Evolutionary conservation across 139 green algal genomes (phyloP).

Genomic region (Coelastrella sp.): DNA sequence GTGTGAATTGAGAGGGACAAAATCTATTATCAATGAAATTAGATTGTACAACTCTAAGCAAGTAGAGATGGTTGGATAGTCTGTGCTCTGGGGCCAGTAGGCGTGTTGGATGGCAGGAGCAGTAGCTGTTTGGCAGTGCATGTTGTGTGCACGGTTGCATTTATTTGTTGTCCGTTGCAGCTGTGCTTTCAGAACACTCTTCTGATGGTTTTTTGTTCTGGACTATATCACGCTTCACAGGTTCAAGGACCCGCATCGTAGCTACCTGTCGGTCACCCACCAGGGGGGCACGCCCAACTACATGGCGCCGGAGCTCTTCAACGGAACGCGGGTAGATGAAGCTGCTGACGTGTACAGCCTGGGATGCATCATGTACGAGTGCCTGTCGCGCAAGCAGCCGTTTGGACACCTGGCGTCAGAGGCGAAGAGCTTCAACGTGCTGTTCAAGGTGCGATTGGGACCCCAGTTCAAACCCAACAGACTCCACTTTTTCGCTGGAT

Average conservation of each 20-base stretch:
- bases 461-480: no score
- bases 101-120: no score
- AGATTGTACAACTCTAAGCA: no score
- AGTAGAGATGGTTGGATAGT: no score
- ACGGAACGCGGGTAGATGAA: slow-evolving; percentile 81
- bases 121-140: no score
- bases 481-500: no score
- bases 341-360: slow-evolving; percentile 70
- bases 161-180: background rate
- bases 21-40: no score
- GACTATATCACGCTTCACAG: background rate
- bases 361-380: slow-evolving; percentile 77
- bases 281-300: slow-evolving; percentile 83
- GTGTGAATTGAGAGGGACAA: no score
- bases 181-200: background rate
- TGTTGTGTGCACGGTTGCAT: background rate
- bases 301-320: slow-evolving; percentile 88
- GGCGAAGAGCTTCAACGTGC: slow-evolving; percentile 43
- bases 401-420: slow-evolving; percentile 49
- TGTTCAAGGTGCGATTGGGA: slow-evolving; percentile 48
- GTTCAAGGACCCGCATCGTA: slow-evolving; percentile 81
- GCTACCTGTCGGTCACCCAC: slow-evolving; percentile 83
- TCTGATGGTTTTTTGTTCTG: no score
- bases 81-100: no score
- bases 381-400: slow-evolving; percentile 44